Evolutionary conservation across 441 rosid genomes (phyloP), one percentile per base, ranked within the genome.

Genomic region (Bocquillonia castaneifolia): DNA sequence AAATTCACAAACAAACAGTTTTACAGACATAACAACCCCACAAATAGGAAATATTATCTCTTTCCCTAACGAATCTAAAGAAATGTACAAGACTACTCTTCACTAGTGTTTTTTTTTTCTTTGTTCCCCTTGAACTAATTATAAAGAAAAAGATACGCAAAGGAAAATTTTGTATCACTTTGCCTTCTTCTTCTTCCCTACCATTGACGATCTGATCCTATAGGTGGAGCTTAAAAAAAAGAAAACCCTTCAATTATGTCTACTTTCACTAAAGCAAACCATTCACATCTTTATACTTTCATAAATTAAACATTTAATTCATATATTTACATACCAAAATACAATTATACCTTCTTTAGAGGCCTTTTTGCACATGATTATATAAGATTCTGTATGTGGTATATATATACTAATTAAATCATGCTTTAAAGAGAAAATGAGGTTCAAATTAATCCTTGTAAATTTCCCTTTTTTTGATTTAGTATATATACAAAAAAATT

Each of bases 401-500:
- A n/a, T n/a, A n/a, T 36, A 36, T 10, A 36, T 36, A 36, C 40
- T 23, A 40, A 40, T 51, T 60, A 13, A 62, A 71, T 44, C 60
- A 25, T 68, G 45, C 63, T 67, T 67, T 72, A 60, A 47, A n/a
- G 3, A 45, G 8, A 23, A 37, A n/a, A 29, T 51, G 40, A 64
- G 69, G 71, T 50, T n/a, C 34, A 63, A 59, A 57, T 68, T 40
- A 3, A 50, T 36, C 59, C 45, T n/a, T n/a, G n/a, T n/a, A 34
- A 32, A 52, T 54, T 56, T 5, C n/a, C 7, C 65, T 63, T 29
- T 13, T 47, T 29, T 40, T 25, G 10, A n/a, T n/a, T 22, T 64
- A 32, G 29, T 66, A 54, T 52, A 63, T 58, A 58, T 70, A 48
- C 64, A 65, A 70, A 52, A 37, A 42, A 59, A 17, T 25, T 63